A percentile compares a stretch with the other conserved stretches of the same genome.
Evolutionary conservation across 1,284 basidiomycete species (phyloP).

Genomic region (Moesziomyces antarcticus): DNA sequence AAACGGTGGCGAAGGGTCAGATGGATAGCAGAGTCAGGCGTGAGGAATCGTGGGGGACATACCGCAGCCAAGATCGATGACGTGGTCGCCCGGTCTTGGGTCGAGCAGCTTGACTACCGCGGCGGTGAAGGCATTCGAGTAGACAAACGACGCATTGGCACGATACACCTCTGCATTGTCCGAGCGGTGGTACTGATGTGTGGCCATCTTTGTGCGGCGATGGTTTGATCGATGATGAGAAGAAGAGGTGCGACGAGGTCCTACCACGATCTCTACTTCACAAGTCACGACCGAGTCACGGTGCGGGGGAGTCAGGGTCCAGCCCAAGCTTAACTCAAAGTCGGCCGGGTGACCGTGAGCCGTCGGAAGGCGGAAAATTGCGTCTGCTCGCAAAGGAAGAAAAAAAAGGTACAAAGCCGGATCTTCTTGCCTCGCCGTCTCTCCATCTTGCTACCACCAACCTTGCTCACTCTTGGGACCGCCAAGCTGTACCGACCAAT

Average conservation of each 20-base stretch:
- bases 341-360: background rate
- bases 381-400: background rate
- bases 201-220: background rate
- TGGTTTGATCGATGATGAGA: background rate
- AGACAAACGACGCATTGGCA: constrained; percentile 51
- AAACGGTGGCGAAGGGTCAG: background rate
- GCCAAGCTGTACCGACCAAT: too few species aligned
- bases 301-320: constrained; percentile 30
- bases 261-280: background rate
- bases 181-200: constrained; percentile 18
- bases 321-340: constrained; percentile 7
- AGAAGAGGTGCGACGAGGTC: too few species aligned
- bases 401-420: constrained; percentile 2
- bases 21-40: too few species aligned
- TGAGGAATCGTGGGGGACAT: background rate
- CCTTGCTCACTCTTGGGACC: background rate
- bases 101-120: constrained; percentile 43
- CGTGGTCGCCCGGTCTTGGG: constrained; percentile 33
- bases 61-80: constrained; percentile 52
- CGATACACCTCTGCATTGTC: constrained; percentile 45
- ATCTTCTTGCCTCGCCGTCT: background rate
- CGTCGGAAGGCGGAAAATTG: background rate
- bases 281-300: background rate
- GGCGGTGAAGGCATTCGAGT: constrained; percentile 36
- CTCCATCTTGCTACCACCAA: constrained; percentile 4